Percentiles rank a stretch among this genome's conserved stretches.
phyloP scores from a whole-genome alignment of 2,329 filamentous ascomycete species.

The Epicoccum sorghinum region DNA sequence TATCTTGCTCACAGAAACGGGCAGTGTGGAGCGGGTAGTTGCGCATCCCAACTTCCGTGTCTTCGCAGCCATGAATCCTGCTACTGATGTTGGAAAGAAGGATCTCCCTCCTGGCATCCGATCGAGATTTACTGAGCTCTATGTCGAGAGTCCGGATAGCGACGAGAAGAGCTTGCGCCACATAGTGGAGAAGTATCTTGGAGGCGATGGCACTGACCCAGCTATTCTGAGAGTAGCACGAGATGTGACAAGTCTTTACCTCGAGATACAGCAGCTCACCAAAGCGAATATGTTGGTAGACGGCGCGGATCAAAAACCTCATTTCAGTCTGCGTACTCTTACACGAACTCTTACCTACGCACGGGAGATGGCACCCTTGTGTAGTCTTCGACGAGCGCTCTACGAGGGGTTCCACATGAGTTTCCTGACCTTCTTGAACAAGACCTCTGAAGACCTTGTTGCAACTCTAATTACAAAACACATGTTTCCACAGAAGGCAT shows the following conservation, averaged over 20 bases:
- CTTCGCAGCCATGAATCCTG: conserved; percentile 98
- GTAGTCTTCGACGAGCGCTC: conserved; percentile 82
- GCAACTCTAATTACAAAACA: conserved; percentile 80
- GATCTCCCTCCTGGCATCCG: conserved; percentile 88
- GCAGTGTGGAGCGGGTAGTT: conserved; percentile 85
- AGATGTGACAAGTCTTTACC: conserved; percentile 85
- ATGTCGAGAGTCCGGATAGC: conserved; percentile 87
- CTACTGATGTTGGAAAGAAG: conserved; percentile 94
- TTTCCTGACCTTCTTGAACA: conserved; percentile 87
- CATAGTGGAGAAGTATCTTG: conserved; percentile 88
- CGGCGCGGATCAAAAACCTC: conserved; percentile 91
- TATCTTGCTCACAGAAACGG: conserved; percentile 88
- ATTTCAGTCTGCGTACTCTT: conserved; percentile 94
- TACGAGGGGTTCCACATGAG: conserved; percentile 99
- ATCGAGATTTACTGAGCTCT: conserved; percentile 94
- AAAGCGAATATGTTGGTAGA: conserved; percentile 87
- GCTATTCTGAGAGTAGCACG: conserved; percentile 73
- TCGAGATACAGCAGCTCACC: conserved; percentile 82
- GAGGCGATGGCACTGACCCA: conserved; percentile 67
- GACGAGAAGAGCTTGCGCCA: conserved; percentile 84
- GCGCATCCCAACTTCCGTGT: conserved; percentile 94
- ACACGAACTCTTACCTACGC: conserved; percentile 91
- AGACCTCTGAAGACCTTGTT: conserved; percentile 79
- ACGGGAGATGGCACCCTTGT: conserved; percentile 79
- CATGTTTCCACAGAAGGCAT: conserved; percentile 73